A percentile compares a stretch with the other conserved stretches of the same genome.
Evolutionary conservation across 1,139 yeast species (phyloP).

Genomic region (Suhomyces maxii): DNA sequence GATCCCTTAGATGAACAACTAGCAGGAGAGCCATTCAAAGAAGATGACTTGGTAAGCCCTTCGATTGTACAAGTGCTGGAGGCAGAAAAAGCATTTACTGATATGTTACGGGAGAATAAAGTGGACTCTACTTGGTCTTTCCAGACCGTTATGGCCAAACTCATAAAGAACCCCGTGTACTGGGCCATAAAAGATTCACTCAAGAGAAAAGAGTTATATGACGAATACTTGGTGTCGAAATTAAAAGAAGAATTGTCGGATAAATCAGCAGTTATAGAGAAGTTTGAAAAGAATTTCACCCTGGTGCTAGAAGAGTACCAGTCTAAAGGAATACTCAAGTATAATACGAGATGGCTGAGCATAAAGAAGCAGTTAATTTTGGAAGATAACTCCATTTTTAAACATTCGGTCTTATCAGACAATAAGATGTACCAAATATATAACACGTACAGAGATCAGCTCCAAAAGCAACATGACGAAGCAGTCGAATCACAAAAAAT

Average conservation of each 20-base stretch:
- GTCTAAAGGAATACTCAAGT: conserved; percentile 40
- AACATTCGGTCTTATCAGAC: conserved; percentile 62
- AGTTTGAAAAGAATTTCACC: conserved; percentile 55
- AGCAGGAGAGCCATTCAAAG: conserved; percentile 9
- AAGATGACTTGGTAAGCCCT: conserved; percentile 15
- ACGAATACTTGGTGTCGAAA: conserved; percentile 57
- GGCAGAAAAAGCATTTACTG: conserved; percentile 48
- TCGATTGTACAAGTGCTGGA: conserved; percentile 26
- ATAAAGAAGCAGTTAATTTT: conserved; percentile 46
- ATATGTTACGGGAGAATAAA: conserved; percentile 50
- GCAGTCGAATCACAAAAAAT: conserved; percentile 31
- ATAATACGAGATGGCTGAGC: conserved; percentile 69
- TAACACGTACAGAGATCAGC: conserved; percentile 44
- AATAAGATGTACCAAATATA: conserved; percentile 54
- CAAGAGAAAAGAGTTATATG: conserved; percentile 61
- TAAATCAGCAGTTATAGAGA: conserved; percentile 53
- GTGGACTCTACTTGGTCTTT: conserved; percentile 82
- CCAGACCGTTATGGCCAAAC: conserved; percentile 59
- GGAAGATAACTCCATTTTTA: conserved; percentile 66
- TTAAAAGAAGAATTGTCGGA: conserved; percentile 55
- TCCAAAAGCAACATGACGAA: conserved; percentile 42
- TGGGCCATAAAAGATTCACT: conserved; percentile 69
- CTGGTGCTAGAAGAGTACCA: conserved; percentile 44
- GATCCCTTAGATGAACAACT: conserved; percentile 14
- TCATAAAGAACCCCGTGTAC: conserved; percentile 61